These are phyloP conservation scores for Chaetomium sp. DNA, from an alignment of 2,329 filamentous ascomycete genomes.

Conservation along the genomic window DNA sequence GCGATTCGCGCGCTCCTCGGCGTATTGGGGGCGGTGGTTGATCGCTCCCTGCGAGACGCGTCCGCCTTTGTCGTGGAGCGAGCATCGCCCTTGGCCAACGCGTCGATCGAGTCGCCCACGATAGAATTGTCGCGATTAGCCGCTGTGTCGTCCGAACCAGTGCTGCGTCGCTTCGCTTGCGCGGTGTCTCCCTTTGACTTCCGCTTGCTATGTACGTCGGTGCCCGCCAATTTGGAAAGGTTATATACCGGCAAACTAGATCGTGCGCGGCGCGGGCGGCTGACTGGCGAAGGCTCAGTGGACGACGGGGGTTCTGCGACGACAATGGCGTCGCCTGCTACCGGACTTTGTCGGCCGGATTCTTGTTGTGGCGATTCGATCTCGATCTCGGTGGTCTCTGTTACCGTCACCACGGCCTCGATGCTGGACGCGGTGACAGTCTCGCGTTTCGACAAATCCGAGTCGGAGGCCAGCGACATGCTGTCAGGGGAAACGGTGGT, in stretches of 20 bases:
- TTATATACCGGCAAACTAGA: constrained; percentile 60
- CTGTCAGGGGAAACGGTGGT: constrained; percentile 29
- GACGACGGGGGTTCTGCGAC: constrained; percentile 16
- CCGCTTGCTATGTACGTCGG: constrained; percentile 52
- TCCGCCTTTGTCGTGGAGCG: constrained; percentile 35
- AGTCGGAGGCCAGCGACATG: constrained; percentile 28
- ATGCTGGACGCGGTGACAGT: constrained; percentile 15
- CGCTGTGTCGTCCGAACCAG: constrained; percentile 37
- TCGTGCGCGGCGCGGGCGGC: constrained; percentile 50
- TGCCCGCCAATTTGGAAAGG: constrained; percentile 55
- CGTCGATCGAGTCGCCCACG: constrained; percentile 16
- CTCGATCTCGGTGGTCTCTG: constrained; percentile 6
- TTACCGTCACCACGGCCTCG: constrained; percentile 14
- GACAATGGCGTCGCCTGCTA: constrained; percentile 19
- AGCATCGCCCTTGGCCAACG: constrained; percentile 22
- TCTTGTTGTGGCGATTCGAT: constrained; percentile 8
- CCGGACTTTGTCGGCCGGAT: constrained; percentile 16
- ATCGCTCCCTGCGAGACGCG: constrained; percentile 42
- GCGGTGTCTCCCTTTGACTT: constrained; percentile 46
- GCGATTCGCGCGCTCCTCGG: constrained; percentile 30
- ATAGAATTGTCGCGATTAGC: constrained; percentile 3
- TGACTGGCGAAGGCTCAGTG: constrained; percentile 24
- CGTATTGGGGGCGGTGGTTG: constrained; percentile 33
- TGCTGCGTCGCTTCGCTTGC: constrained; percentile 34
- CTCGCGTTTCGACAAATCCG: constrained; percentile 22